phyloP scores from a whole-genome alignment of 805 yeast species.

The Candida nemodendra region DNA sequence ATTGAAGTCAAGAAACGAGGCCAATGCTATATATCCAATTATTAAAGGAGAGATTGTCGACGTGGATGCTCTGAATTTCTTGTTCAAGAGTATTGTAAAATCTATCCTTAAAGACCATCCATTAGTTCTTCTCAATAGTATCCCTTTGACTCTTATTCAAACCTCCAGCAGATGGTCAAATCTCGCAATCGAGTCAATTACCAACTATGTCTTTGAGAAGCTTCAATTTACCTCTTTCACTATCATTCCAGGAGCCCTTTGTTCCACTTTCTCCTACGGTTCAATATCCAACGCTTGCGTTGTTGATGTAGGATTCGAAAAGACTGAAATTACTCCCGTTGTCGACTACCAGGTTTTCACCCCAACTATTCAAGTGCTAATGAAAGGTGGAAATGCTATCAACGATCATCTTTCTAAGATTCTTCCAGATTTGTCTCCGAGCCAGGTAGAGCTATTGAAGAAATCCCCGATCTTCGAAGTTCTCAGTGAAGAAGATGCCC shows the following conservation, averaged over 20 bases:
- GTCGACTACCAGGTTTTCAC: slow-evolving; percentile 64
- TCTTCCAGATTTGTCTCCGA: slow-evolving; percentile 56
- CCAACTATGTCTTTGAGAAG: slow-evolving; percentile 73
- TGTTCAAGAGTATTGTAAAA: slow-evolving; percentile 51
- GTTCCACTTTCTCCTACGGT: slow-evolving; percentile 73
- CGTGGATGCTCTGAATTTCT: slow-evolving; percentile 65
- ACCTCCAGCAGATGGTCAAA: slow-evolving; percentile 72
- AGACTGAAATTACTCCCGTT: slow-evolving; percentile 79
- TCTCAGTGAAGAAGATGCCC: slow-evolving; percentile 62
- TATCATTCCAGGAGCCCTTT: slow-evolving; percentile 63
- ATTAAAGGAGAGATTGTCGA: slow-evolving; percentile 61
- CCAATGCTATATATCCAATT: slow-evolving; percentile 59
- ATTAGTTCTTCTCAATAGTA: slow-evolving; percentile 33
- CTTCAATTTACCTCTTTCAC: slow-evolving; percentile 72
- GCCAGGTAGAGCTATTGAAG: slow-evolving; percentile 75
- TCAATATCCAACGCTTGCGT: slow-evolving; percentile 63
- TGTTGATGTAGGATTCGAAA: slow-evolving; percentile 75
- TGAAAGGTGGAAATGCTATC: slow-evolving; percentile 65
- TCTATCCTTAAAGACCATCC: slow-evolving; percentile 42
- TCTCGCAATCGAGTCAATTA: slow-evolving; percentile 60
- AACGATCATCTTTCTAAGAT: slow-evolving; percentile 49
- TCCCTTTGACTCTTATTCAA: slow-evolving; percentile 66
- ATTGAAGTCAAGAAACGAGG: slow-evolving; percentile 38
- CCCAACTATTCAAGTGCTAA: slow-evolving; percentile 40
- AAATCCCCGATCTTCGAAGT: slow-evolving; percentile 76